Base-by-base conservation (phyloP, 768 basidiomycete genomes). In the Lentinula sp. region DNA sequence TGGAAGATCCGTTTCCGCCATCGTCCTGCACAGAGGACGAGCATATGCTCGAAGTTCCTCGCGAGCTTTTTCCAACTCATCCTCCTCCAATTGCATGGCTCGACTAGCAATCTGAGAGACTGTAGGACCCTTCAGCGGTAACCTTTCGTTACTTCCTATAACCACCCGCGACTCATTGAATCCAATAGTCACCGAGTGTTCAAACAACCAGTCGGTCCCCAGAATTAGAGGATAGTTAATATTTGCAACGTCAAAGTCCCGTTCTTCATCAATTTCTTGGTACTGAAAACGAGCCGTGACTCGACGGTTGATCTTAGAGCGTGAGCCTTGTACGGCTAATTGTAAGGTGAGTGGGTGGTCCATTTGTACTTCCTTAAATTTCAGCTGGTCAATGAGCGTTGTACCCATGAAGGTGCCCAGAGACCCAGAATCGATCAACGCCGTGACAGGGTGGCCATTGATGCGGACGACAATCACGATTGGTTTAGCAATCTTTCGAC, bases 191-290 rank as follows among this genome's bases (percentile, higher is more conserved):
- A 75, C 65, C 7, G 66, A 32, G 35, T 77, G 71, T 13, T 75
- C 71, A 43, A 67, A 74, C 18, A 74, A n/a, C 61, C 70, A 75
- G 0, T 68, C 76, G 0, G 74, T 75, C 0, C 77, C 72, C 0
- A 78, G 62, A 3, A 78, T 74, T 0, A 74, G 3, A 16, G 80
- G 71, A 43, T 81, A 79, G 2, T 64, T 69, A 0, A 79, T 7
- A 52, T 80, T 80, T 0, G 72, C 69, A 0, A 79, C 63, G 61
- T 80, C 70, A 54, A 80, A 78, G 4, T 68, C 62, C 0, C 69
- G 45, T 15, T 21, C 18, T n/a, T 48, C 57, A 9, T 18, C 8
- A 7, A 70, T 70, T 0, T 28, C 21, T 21, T 68, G 61, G 45
- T 49, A 70, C 13, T 49, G 43, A 2, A 70, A 32, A 11, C 42